Conservation (phyloP, 805 yeast genomes). For the Middelhovenomyces tepae region DNA sequence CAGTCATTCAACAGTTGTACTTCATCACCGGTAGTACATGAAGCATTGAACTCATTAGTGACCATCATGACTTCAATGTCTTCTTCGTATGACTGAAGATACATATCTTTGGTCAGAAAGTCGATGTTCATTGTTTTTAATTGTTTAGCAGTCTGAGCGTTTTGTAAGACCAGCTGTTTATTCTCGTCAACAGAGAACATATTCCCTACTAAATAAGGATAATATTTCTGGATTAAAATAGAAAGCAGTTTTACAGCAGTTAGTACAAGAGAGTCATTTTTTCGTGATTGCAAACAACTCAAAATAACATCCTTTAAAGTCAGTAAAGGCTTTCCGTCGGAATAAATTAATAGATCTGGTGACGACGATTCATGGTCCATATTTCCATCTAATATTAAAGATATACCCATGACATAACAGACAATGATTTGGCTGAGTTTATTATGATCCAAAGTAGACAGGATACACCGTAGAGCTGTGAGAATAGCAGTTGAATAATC, state of each 20-base stretch:
- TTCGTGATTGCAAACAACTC: constrained; percentile 14
- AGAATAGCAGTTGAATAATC: constrained; percentile 18
- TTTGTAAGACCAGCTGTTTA: background rate
- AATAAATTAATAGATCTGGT: background rate
- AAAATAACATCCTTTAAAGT: constrained; percentile 13
- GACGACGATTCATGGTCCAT: background rate
- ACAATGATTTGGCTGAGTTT: constrained; percentile 17
- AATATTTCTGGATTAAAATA: constrained; percentile 18
- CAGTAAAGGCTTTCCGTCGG: constrained; percentile 3
- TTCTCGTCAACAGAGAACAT: constrained; percentile 6
- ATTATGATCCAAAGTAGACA: constrained; percentile 18
- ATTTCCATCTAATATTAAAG: background rate
- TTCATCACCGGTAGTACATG: background rate
- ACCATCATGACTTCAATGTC: constrained; percentile 8
- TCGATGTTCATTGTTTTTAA: background rate
- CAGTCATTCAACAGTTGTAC: too few relatives aligned
- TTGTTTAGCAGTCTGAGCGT: background rate
- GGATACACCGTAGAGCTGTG: constrained; percentile 18
- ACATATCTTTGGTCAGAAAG: background rate
- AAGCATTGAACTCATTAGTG: constrained; percentile 1
- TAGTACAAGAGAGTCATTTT: constrained; percentile 14
- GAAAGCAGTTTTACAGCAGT: constrained; percentile 18
- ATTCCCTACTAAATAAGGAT: constrained; percentile 18
- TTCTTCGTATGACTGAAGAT: background rate
- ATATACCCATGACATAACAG: constrained; percentile 13